Evolutionary conservation across 805 yeast species (phyloP), one percentile per base, ranked within the genome.

Genomic region (Yarrowia porcina): DNA sequence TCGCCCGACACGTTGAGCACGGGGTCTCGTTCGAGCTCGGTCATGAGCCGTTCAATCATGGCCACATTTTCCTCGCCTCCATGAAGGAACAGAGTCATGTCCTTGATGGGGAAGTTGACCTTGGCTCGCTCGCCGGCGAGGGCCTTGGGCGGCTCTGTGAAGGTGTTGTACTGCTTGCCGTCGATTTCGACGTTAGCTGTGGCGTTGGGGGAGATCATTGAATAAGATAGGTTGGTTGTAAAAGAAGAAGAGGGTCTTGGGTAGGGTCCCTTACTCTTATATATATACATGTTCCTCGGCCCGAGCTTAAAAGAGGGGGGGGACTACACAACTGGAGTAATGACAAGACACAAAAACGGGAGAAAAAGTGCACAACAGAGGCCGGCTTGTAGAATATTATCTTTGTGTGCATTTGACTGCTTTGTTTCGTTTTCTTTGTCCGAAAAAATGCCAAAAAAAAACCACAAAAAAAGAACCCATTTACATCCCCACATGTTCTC

Each of bases 21-120:
- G 33, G 86, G 86, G 70, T 83, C 86, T 61, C 85, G 76, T 74
- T 83, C 86, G 73, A 83, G 73, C 70, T 76, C 78, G 64, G 71
- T 73, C 66, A 75, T 67, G 64, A 81, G 69, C 33, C 67, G 64
- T 67, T 78, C 81, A 64, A 74, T 67, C 49, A 69, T 65, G 39
- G 72, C 77, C 21, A 82, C 75, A 59, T 73, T 69, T 39, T 75
- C 74, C 66, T 70, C 65, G 54, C 79, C 75, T 45, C 82, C 82
- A 49, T 78, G 79, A 64, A 79, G 68, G 69, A 76, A 80, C 67
- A 75, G 68, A 64, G 80, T 78, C 72, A 80, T 67, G 54, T 74
- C 73, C 27, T 74, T 70, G 56, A 70, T 65, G 42, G 73, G 70
- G 68, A 79, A 79, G 25, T 67, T 62, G 50, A 76, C 74, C 21